Evolutionary conservation across 2,329 filamentous ascomycete species (phyloP).

Genomic region (Fusarium pseudograminearum): DNA sequence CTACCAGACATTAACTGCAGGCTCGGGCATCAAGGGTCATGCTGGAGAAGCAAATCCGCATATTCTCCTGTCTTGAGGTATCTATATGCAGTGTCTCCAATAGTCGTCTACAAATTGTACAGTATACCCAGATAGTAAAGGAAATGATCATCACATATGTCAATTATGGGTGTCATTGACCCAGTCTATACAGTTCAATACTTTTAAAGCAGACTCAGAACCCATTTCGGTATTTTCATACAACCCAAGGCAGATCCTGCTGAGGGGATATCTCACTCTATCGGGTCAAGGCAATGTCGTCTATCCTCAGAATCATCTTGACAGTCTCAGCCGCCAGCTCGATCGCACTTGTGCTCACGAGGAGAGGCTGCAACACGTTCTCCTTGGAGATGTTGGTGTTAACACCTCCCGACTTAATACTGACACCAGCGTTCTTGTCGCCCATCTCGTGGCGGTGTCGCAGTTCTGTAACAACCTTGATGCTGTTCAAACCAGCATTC

Average conservation of each 20-base stretch:
- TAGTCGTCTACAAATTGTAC: not conserved
- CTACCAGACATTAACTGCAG: not conserved
- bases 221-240: constrained; percentile 55
- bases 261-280: constrained; percentile 55
- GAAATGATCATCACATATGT: constrained; percentile 8
- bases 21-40: not conserved
- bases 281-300: constrained; percentile 74
- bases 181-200: constrained; percentile 30
- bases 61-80: not conserved
- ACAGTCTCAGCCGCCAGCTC: constrained; percentile 98
- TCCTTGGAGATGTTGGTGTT: constrained; percentile 97
- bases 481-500: constrained; percentile 97
- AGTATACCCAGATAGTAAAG: not conserved
- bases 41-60: not conserved
- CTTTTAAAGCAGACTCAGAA: constrained; percentile 45
- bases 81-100: not conserved
- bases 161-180: constrained; percentile 12
- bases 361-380: constrained; percentile 93
- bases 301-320: constrained; percentile 86
- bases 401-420: constrained; percentile 97
- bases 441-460: constrained; percentile 94
- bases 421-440: constrained; percentile 95
- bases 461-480: constrained; percentile 97
- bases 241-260: constrained; percentile 49
- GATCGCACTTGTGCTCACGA: constrained; percentile 97